phyloP scores from a whole-genome alignment of 768 basidiomycete species.

The Boletus rufocinnamomeus region DNA sequence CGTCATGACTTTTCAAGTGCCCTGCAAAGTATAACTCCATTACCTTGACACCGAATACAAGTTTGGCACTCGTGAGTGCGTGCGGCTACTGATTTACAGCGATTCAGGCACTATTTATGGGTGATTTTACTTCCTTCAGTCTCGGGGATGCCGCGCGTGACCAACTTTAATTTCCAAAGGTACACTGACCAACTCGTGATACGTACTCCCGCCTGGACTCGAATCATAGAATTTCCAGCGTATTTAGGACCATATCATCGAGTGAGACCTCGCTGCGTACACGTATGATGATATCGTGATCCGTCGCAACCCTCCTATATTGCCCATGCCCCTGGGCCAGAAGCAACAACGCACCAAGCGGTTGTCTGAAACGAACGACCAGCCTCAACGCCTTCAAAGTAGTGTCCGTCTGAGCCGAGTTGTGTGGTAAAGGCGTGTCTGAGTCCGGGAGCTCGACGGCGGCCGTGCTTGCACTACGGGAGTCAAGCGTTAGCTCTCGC shows the following conservation, averaged over 20 bases:
- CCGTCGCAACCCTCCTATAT: constrained; percentile 20
- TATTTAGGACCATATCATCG: constrained; percentile 8
- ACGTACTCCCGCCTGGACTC: no score
- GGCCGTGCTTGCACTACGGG: not conserved
- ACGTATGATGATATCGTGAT: constrained; percentile 12
- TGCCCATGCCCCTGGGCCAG: not conserved
- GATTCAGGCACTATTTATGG: no score
- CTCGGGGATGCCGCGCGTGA: no score
- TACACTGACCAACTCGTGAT: no score
- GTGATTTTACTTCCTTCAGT: no score
- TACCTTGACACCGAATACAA: no score
- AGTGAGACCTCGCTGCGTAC: constrained; percentile 7
- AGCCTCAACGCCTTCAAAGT: constrained; percentile 1
- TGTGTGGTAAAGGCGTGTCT: not conserved
- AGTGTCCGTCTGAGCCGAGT: not conserved
- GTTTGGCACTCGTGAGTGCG: no score
- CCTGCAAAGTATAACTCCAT: no score
- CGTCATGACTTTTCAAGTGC: no score
- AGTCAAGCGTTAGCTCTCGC: not conserved
- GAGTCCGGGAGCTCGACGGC: not conserved
- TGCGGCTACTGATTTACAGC: no score
- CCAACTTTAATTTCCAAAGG: no score
- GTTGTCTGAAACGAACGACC: constrained; percentile 14
- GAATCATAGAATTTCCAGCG: constrained; percentile 10
- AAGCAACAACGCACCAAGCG: constrained; percentile 19